Evolutionary conservation across 805 yeast species (phyloP).

Genomic region (Metschnikowia bowlesiae): DNA sequence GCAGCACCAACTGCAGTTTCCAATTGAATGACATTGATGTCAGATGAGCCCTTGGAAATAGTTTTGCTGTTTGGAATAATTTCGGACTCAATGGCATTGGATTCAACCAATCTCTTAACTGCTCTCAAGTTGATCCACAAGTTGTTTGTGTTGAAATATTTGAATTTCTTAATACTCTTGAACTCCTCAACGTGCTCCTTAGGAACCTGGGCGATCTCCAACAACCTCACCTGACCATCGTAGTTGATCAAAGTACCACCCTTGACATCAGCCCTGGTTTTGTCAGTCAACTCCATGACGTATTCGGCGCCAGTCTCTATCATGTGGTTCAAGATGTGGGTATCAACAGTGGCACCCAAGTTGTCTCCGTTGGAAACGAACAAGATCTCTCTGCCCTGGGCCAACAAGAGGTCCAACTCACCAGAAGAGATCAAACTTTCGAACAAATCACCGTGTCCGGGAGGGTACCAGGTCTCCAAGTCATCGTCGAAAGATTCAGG

Average conservation of each 20-base stretch:
- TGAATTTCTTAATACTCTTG: slow-evolving; percentile 95
- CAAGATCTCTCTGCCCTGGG: slow-evolving; percentile 89
- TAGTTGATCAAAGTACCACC: slow-evolving; percentile 98
- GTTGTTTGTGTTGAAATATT: slow-evolving; percentile 96
- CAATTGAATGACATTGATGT: slow-evolving; percentile 83
- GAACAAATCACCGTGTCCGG: slow-evolving; percentile 99
- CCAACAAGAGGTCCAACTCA: slow-evolving; percentile 81
- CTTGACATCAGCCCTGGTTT: slow-evolving; percentile 98
- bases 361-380: slow-evolving; percentile 98
- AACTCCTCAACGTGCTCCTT: slow-evolving; percentile 97
- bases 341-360: slow-evolving; percentile 96
- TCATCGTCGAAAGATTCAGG: slow-evolving; percentile 72
- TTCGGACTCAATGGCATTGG: slow-evolving; percentile 78
- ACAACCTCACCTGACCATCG: slow-evolving; percentile 87
- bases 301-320: slow-evolving; percentile 87
- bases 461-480: slow-evolving; percentile 94
- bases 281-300: slow-evolving; percentile 97
- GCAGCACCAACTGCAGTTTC: slow-evolving; percentile 99
- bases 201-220: slow-evolving; percentile 98
- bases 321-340: slow-evolving; percentile 88
- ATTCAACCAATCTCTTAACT: slow-evolving; percentile 84
- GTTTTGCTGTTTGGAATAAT: slow-evolving; percentile 94
- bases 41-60: slow-evolving; percentile 70
- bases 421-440: slow-evolving; percentile 88
- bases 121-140: slow-evolving; percentile 96